These are phyloP conservation scores for Leptographium procerum DNA, from an alignment of 2,329 filamentous ascomycete species.

Conservation along the genomic window DNA sequence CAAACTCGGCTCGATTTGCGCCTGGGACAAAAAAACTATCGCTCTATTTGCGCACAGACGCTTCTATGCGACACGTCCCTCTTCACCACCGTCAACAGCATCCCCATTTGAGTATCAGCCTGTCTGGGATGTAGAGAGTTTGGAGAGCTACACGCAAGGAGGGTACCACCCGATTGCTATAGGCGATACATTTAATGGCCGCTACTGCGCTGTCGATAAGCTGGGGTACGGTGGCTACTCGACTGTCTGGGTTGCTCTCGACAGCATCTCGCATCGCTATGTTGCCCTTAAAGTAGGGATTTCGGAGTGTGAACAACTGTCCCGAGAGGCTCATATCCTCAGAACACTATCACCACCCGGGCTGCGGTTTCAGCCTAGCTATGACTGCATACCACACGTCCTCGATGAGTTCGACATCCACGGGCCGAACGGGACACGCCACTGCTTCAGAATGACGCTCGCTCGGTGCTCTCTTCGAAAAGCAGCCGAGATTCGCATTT, in stretches of 20 bases:
- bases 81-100: too few species aligned
- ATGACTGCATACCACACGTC: background rate
- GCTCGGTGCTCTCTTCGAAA: background rate
- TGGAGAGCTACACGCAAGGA: slow-evolving; percentile 21
- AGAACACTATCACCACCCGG: too few species aligned
- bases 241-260: slow-evolving; percentile 32
- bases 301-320: too few species aligned
- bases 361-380: too few species aligned
- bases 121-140: background rate
- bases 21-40: too few species aligned
- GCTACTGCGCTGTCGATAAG: slow-evolving; percentile 32
- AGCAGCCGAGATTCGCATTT: background rate
- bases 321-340: too few species aligned
- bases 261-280: slow-evolving; percentile 8
- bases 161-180: slow-evolving; percentile 32
- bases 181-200: slow-evolving; percentile 26
- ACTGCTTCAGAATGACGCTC: background rate
- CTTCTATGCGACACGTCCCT: too few species aligned
- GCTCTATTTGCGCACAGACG: too few species aligned
- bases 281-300: slow-evolving; percentile 1
- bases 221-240: slow-evolving; percentile 31
- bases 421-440: background rate
- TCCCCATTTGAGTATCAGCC: background rate
- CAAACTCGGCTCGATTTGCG: too few species aligned
- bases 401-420: background rate